Conservation (phyloP, 306 rosid species). For the Glycine tomentella region DNA sequence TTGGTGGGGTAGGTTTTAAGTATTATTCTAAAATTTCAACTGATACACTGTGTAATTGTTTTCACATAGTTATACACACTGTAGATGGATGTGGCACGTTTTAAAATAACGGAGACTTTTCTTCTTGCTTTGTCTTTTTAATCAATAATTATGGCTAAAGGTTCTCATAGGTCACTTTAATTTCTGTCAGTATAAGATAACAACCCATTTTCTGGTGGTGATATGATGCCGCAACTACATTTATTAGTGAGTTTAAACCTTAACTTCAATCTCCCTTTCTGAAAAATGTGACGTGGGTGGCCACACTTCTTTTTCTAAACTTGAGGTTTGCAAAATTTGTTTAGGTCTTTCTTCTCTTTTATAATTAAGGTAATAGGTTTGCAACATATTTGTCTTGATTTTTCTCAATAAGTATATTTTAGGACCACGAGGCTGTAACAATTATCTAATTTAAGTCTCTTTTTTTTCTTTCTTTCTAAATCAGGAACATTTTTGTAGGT, state of each 20-base stretch:
- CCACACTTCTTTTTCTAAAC: background rate
- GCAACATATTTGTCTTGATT: background rate
- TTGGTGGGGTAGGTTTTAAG: background rate
- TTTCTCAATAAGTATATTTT: background rate
- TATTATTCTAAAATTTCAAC: background rate
- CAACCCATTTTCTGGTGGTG: constrained; percentile 25
- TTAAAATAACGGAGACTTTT: background rate
- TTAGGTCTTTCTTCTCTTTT: background rate
- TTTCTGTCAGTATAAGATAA: constrained; percentile 15
- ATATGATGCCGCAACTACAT: constrained; percentile 6
- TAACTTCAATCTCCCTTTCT: background rate
- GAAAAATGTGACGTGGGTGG: background rate
- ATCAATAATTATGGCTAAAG: constrained; percentile 10
- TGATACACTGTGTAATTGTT: background rate
- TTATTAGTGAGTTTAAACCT: background rate
- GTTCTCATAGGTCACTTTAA: constrained; percentile 2
- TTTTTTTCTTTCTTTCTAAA: background rate
- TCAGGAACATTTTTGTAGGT: background rate
- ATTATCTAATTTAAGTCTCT: background rate
- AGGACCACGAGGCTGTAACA: background rate
- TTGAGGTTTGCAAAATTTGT: too few species aligned
- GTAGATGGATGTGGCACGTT: background rate
- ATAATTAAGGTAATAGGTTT: background rate
- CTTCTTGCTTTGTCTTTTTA: constrained; percentile 15
- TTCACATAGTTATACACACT: background rate